Conservation (phyloP, 2,329 filamentous ascomycete genomes). For the Diaporthe citriasiana region DNA sequence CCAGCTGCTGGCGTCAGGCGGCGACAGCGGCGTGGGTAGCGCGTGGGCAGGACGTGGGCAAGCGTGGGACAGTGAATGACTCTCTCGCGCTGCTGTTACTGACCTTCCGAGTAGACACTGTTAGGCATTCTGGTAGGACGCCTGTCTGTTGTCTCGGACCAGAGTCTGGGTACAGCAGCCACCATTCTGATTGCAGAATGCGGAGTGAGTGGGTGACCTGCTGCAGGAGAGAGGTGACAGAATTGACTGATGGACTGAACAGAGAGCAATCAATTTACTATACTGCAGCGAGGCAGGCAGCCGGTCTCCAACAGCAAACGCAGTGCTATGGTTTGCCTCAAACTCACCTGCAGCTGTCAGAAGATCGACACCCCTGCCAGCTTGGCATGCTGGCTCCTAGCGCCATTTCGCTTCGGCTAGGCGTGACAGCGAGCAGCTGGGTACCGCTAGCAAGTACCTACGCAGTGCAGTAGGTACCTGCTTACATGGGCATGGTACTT, state of each 20-base stretch:
- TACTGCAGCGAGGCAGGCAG: not conserved
- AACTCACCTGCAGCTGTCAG: slow-evolving; percentile 39
- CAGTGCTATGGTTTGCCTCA: slow-evolving; percentile 17
- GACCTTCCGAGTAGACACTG: not conserved
- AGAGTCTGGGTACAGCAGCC: not conserved
- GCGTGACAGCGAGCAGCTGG: slow-evolving; percentile 33
- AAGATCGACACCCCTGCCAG: slow-evolving; percentile 35
- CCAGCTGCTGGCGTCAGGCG: slow-evolving; percentile 25
- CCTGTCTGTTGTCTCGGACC: slow-evolving; percentile 4
- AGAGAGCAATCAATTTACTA: not conserved
- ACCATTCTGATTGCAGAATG: slow-evolving; percentile 18
- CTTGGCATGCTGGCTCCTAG: slow-evolving; percentile 16
- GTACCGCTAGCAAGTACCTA: not conserved
- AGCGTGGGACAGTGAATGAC: slow-evolving; percentile 17
- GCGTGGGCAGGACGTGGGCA: not conserved
- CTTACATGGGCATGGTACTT: not conserved
- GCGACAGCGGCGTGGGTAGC: not conserved
- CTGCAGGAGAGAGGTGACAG: slow-evolving; percentile 22
- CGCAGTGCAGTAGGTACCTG: not conserved
- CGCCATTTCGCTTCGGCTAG: slow-evolving; percentile 34
- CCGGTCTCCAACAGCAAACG: not conserved
- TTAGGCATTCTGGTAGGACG: not conserved
- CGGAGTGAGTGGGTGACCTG: slow-evolving; percentile 7
- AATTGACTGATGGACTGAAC: not conserved
- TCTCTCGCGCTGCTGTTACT: not conserved